These are phyloP conservation scores for Ogataea chonburiensis DNA, from an alignment of 805 yeast species.

Conservation along the genomic window DNA sequence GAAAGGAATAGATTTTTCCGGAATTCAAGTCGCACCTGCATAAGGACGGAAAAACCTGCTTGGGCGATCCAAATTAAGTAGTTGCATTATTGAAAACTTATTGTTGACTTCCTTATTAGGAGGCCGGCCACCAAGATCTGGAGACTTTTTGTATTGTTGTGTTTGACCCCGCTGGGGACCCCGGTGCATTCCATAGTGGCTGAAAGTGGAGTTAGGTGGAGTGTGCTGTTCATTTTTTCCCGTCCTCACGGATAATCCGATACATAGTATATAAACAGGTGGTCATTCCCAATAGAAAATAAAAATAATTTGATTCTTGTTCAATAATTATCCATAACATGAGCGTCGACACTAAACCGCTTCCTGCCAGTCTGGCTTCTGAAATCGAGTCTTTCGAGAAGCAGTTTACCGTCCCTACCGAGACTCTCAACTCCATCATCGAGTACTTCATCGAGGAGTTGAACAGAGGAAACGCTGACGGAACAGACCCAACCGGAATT, in stretches of 20 bases:
- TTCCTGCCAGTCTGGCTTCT: constrained; percentile 32
- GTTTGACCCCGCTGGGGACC: constrained; percentile 9
- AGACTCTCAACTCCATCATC: constrained; percentile 43
- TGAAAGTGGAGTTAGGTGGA: constrained; percentile 9
- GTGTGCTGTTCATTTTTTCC: constrained; percentile 5
- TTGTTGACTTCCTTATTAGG: neutral
- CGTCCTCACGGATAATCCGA: neutral
- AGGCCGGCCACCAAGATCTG: constrained; percentile 8
- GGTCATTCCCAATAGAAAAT: neutral
- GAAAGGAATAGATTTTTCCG: constrained; percentile 2
- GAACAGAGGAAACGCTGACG: constrained; percentile 53
- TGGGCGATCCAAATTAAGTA: neutral
- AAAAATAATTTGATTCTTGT: neutral
- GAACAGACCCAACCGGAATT: constrained; percentile 44
- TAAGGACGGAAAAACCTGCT: constrained; percentile 7
- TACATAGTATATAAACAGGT: constrained; percentile 1
- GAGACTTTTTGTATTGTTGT: constrained; percentile 10
- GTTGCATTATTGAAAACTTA: constrained; percentile 2
- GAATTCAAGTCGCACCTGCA: constrained; percentile 2
- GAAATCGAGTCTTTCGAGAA: constrained; percentile 37
- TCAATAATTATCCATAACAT: neutral
- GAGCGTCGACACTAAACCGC: constrained; percentile 9
- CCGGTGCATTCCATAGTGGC: constrained; percentile 4
- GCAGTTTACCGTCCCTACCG: constrained; percentile 43
- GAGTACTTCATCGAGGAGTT: constrained; percentile 51